Base-by-base conservation (phyloP, 805 yeast species). In the Kuraishia molischiana region DNA sequence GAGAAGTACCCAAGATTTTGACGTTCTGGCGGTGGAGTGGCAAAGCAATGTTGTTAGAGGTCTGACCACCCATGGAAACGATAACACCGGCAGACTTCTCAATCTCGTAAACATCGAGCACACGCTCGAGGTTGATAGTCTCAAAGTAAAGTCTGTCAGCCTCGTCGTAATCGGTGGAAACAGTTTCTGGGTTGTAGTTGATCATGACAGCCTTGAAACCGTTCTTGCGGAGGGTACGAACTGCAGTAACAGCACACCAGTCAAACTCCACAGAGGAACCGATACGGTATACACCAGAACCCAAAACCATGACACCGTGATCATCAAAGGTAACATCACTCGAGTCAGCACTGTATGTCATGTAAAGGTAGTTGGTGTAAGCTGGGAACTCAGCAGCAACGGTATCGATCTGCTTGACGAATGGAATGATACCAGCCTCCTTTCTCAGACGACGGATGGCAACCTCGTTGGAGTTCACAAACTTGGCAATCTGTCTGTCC, bases 311-410 rank as follows among this genome's bases (percentile, higher is more conserved):
- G 37, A 84, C 81, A 60, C 97, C 97, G 46, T 87, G 79, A 47
- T 90, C 97, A 48, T 87, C 79, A 55, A 90, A 92, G n/a, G 68
- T 58, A 43, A 92, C 77, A 63, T 90, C 98, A 48, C 83, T 80
- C 26, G 82, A 64, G 49, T 84, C 87, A 35, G 95, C 97, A 55
- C 85, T 89, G 68, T 92, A 90, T 29, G 97, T 92, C 63, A 85
- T 75, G 69, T 92, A 90, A 62, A 90, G 69, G 65, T 90, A 90
- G 69, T 90, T 90, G 51, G 98, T 90, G 66, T 61, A 73, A 35
- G 97, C 96, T 37, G 98, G 98, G 77, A 90, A 92, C 65, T 90
- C 98, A 37, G 98, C 97, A 37, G 98, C 98, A 49, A 90, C 95
- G 21, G 98, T 90, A 69, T 90, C 98, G 54, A 90, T 92, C 63